These are phyloP conservation scores for Cryptococcus sp. DNA, from an alignment of 1,284 basidiomycete species.

Conservation along the genomic window DNA sequence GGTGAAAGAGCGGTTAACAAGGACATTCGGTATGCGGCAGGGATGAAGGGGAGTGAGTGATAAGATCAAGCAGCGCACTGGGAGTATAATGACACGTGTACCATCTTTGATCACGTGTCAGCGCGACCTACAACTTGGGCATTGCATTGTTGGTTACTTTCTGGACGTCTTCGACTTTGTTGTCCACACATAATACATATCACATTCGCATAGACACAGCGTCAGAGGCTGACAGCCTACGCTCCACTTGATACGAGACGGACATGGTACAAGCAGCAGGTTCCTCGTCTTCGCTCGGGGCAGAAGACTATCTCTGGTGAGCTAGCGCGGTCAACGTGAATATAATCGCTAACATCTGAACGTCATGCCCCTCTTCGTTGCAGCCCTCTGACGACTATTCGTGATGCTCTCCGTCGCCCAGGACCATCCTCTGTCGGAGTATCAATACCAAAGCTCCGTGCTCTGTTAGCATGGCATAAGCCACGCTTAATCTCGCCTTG, in stretches of 20 bases:
- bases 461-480: constrained; percentile 33
- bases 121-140: background rate
- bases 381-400: constrained; percentile 43
- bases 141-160: background rate
- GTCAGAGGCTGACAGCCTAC: background rate
- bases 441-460: constrained; percentile 28
- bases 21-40: background rate
- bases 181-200: background rate
- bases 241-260: too few species aligned
- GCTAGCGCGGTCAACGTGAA: background rate
- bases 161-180: background rate
- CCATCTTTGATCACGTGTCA: too few species aligned
- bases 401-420: constrained; percentile 40
- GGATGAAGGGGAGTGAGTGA: too few species aligned
- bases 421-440: constrained; percentile 17
- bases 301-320: constrained; percentile 20
- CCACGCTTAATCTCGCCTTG: constrained; percentile 32
- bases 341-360: background rate
- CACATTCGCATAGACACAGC: background rate
- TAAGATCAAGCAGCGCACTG: background rate
- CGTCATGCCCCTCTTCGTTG: background rate
- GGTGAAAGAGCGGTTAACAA: background rate
- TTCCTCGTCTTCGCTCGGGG: constrained; percentile 5
- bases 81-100: constrained; percentile 5
- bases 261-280: constrained; percentile 19